Evolutionary conservation across 768 basidiomycete genomes (phyloP).

Genomic region (Pisolithus microcarpus): DNA sequence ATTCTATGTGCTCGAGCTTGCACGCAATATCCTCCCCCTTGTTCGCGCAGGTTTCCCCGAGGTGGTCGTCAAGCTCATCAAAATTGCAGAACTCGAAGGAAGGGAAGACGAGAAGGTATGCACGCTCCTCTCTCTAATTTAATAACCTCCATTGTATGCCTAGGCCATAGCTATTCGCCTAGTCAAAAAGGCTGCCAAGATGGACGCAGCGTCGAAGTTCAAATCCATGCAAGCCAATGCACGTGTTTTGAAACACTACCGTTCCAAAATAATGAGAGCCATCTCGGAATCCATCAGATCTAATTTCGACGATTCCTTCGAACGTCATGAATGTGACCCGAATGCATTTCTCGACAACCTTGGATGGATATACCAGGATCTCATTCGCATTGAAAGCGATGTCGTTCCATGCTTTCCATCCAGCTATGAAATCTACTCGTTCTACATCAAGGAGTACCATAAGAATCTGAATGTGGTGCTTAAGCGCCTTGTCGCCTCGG

Average conservation of each 20-base stretch:
- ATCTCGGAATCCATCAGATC: constrained; percentile 71
- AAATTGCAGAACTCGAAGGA: constrained; percentile 91
- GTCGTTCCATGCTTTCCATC: constrained; percentile 87
- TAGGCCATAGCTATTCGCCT: constrained; percentile 92
- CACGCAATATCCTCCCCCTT: constrained; percentile 69
- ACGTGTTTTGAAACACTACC: constrained; percentile 90
- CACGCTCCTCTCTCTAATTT: background rate
- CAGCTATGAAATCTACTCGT: constrained; percentile 82
- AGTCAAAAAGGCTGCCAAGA: constrained; percentile 87
- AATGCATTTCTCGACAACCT: constrained; percentile 69
- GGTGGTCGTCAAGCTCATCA: constrained; percentile 87
- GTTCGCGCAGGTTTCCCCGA: constrained; percentile 72
- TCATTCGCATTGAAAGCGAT: constrained; percentile 86
- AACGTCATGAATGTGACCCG: constrained; percentile 55
- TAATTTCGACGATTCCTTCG: constrained; percentile 63
- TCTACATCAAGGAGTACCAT: constrained; percentile 86
- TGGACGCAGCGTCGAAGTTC: constrained; percentile 90
- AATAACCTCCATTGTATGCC: background rate
- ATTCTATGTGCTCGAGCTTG: constrained; percentile 71
- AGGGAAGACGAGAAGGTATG: constrained; percentile 88
- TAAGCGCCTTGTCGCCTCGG: constrained; percentile 58
- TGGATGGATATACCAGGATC: constrained; percentile 90
- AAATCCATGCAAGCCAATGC: constrained; percentile 91
- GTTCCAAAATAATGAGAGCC: constrained; percentile 76
- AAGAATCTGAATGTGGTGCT: constrained; percentile 71